These are phyloP conservation scores for Diospyros kaki DNA, from an alignment of 148 eudicot species.

Conservation along the genomic window DNA sequence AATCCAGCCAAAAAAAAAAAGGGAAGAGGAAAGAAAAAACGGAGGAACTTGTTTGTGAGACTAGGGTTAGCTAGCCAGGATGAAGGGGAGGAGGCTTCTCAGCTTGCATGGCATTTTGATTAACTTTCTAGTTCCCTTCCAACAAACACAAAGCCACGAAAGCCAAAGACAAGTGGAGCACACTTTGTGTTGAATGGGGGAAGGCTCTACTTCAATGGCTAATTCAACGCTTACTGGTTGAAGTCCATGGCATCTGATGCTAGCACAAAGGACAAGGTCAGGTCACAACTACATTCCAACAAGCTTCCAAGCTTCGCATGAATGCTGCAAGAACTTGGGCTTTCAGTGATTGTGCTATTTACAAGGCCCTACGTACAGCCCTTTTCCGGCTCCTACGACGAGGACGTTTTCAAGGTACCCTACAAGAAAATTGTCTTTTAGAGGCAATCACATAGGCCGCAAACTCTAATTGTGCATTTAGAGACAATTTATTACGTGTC, in stretches of 20 bases:
- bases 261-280: conserved; percentile 11
- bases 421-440: too few species aligned
- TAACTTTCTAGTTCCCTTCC: too few species aligned
- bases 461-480: too few species aligned
- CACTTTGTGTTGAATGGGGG: conserved; percentile 6
- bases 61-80: too few species aligned
- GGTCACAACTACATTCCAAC: conserved; percentile 7
- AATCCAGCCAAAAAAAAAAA: too few species aligned
- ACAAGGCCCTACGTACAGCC: conserved; percentile 8
- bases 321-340: conserved; percentile 25
- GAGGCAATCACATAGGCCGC: too few species aligned
- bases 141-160: too few species aligned
- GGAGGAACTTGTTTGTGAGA: too few species aligned
- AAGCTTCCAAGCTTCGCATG: conserved; percentile 15
- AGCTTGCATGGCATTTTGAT: neutral
- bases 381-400: conserved; percentile 20
- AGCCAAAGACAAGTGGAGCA: neutral
- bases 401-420: conserved; percentile 18
- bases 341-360: conserved; percentile 20
- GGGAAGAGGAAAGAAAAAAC: too few species aligned
- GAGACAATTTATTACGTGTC: too few species aligned
- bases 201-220: conserved; percentile 13
- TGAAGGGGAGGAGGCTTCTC: too few species aligned
- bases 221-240: conserved; percentile 26
- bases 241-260: conserved; percentile 21